Base-by-base conservation (phyloP, 164 flowering plant genomes). In the Sextonia rubra region DNA sequence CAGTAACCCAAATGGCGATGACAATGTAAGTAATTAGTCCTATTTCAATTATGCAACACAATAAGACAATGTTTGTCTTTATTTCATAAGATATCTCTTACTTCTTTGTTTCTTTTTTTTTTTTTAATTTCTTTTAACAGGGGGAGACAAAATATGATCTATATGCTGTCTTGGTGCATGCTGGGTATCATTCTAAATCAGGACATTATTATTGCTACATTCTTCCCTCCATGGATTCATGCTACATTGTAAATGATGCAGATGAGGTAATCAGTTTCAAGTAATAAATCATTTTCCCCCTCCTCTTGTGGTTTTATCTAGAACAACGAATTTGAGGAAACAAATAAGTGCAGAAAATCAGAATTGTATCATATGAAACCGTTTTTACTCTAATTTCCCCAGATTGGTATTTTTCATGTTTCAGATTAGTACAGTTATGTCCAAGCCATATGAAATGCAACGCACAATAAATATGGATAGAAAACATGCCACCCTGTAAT, bases 181-280 rank as follows among this genome's bases (percentile, higher is more conserved):
- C 11, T 74, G 98, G 97, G 44, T 30, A 61, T 58, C 73, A 85
- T 61, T 75, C 85, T 49, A 76, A 75, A 76, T 88, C 84, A 58
- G 99, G 98, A 27, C 99, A 96, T 81, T 96, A 96, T 79, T 83
- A 83, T 61, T 84, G 86, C 78, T 93, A 82, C 71, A 75, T 93
- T 63, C 89, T 95, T 30, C 80, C 92, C 60, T 83, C 91, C 24
- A 88, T 87, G 14, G 75, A 83, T 25, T 76, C 82, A 67, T 96
- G 99, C 98, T 82, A 86, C 77, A 77, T 72, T 62, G 74, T 91
- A 79, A 90, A 93, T 79, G 99, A 96, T 74, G 79, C 89, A 24
- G 73, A n/a, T n/a, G n/a, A 68, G 99, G 99, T 95, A 87, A 26
- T 17, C 6, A 23, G 17, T 64, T 64, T 7, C 18, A 64, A 25